These are phyloP conservation scores for Phaeosphaeria sp. DNA, from an alignment of 2,329 filamentous ascomycete genomes.

Conservation along the genomic window DNA sequence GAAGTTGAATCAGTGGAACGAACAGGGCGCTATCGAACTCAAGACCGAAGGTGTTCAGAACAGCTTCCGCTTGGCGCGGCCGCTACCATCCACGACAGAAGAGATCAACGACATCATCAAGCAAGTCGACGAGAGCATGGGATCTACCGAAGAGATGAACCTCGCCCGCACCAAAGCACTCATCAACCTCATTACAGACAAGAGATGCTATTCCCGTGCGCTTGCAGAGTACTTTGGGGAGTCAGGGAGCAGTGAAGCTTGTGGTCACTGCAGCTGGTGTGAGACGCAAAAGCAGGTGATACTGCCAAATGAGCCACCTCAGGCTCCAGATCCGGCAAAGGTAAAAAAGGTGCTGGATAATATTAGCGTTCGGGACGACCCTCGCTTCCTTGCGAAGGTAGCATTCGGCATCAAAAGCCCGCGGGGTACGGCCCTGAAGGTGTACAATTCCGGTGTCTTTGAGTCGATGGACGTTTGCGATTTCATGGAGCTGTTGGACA, in stretches of 20 bases:
- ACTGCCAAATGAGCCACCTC: constrained; percentile 50
- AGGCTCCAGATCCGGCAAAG: constrained; percentile 47
- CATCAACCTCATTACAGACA: constrained; percentile 60
- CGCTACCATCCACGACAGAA: constrained; percentile 52
- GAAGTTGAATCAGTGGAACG: constrained; percentile 63
- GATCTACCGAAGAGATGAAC: constrained; percentile 61
- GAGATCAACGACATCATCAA: constrained; percentile 57
- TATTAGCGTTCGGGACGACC: constrained; percentile 61
- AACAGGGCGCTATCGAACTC: constrained; percentile 58
- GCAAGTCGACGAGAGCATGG: constrained; percentile 59
- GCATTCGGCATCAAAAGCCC: constrained; percentile 70
- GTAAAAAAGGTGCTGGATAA: constrained; percentile 55
- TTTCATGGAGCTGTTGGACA: constrained; percentile 50
- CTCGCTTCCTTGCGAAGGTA: constrained; percentile 64
- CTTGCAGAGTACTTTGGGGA: constrained; percentile 67
- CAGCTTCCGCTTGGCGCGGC: constrained; percentile 59
- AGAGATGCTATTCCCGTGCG: constrained; percentile 59
- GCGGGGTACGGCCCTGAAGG: constrained; percentile 56
- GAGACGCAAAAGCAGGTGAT: constrained; percentile 41
- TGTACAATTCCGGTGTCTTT: constrained; percentile 57
- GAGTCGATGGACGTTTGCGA: constrained; percentile 63
- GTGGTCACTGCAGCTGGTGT: constrained; percentile 64
- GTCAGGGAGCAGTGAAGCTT: constrained; percentile 43
- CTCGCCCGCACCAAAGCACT: constrained; percentile 60
- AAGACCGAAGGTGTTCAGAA: constrained; percentile 61